A percentile compares a stretch with the other conserved stretches of the same genome.
These are phyloP conservation scores for Trichophaea hybrida DNA, from an alignment of 2,329 filamentous ascomycete genomes.

Conservation along the genomic window DNA sequence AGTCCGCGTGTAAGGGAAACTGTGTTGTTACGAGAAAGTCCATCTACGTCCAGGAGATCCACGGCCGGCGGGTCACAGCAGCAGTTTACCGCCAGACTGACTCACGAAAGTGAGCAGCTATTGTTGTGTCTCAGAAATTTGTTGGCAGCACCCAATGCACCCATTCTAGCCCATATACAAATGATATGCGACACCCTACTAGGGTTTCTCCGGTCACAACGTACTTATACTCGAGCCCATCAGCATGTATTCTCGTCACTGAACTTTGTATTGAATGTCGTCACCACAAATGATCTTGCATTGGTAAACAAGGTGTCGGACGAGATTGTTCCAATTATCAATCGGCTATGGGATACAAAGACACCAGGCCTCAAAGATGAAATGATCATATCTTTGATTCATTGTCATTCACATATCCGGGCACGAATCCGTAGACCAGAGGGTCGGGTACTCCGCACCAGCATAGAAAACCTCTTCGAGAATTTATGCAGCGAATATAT, in stretches of 20 bases:
- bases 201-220: slow-evolving; percentile 46
- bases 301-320: slow-evolving; percentile 47
- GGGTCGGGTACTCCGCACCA: slow-evolving; percentile 27
- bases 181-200: slow-evolving; percentile 44
- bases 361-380: slow-evolving; percentile 40
- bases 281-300: slow-evolving; percentile 52
- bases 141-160: slow-evolving; percentile 51
- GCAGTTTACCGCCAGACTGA: slow-evolving; percentile 25
- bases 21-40: slow-evolving; percentile 28
- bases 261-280: slow-evolving; percentile 53
- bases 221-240: slow-evolving; percentile 49
- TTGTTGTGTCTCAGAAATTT: slow-evolving; percentile 53
- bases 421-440: slow-evolving; percentile 33
- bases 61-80: not conserved
- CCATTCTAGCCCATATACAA: slow-evolving; percentile 42
- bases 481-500: slow-evolving; percentile 66
- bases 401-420: slow-evolving; percentile 45
- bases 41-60: slow-evolving; percentile 26
- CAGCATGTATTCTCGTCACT: slow-evolving; percentile 61
- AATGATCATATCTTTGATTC: slow-evolving; percentile 50
- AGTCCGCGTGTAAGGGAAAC: slow-evolving; percentile 8
- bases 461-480: slow-evolving; percentile 52
- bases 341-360: slow-evolving; percentile 63
- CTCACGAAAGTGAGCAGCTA: slow-evolving; percentile 38
- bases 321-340: slow-evolving; percentile 55